phyloP scores from a whole-genome alignment of 495 filamentous ascomycete species.

The Penicillium riverlandense region DNA sequence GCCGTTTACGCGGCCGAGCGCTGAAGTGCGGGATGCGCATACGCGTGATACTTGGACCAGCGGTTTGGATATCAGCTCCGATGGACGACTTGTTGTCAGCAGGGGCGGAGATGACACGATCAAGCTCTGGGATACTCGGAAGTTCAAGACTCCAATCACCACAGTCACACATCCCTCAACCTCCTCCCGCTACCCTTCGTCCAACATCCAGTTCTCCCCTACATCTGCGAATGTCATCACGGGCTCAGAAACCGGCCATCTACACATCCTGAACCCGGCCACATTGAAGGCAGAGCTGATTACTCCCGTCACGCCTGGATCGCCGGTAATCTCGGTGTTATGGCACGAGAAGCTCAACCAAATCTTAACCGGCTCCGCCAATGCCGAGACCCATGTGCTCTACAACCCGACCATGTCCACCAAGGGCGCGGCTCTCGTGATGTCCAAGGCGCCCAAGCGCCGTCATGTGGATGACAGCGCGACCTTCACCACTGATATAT shows the following conservation, averaged over 20 bases:
- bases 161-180: constrained; percentile 75
- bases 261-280: constrained; percentile 89
- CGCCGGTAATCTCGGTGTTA: constrained; percentile 71
- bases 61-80: constrained; percentile 83
- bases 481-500: constrained; percentile 72
- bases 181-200: constrained; percentile 71
- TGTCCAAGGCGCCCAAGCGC: constrained; percentile 89
- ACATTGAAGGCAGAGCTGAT: constrained; percentile 78
- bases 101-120: constrained; percentile 84
- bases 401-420: constrained; percentile 79
- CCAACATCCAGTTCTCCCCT: constrained; percentile 84
- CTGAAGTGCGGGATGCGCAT: constrained; percentile 82
- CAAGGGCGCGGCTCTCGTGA: constrained; percentile 77
- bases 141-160: constrained; percentile 83
- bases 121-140: constrained; percentile 92
- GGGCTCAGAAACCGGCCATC: constrained; percentile 76
- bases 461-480: constrained; percentile 92
- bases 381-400: constrained; percentile 80
- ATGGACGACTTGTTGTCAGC: constrained; percentile 83
- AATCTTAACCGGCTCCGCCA: constrained; percentile 87
- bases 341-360: constrained; percentile 97
- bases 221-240: constrained; percentile 76
- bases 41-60: constrained; percentile 81
- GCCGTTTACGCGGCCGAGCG: constrained; percentile 77
- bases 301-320: constrained; percentile 77